These are phyloP conservation scores for Phyllosticta paracitricarpa DNA, from an alignment of 2,329 filamentous ascomycete genomes.

Conservation along the genomic window DNA sequence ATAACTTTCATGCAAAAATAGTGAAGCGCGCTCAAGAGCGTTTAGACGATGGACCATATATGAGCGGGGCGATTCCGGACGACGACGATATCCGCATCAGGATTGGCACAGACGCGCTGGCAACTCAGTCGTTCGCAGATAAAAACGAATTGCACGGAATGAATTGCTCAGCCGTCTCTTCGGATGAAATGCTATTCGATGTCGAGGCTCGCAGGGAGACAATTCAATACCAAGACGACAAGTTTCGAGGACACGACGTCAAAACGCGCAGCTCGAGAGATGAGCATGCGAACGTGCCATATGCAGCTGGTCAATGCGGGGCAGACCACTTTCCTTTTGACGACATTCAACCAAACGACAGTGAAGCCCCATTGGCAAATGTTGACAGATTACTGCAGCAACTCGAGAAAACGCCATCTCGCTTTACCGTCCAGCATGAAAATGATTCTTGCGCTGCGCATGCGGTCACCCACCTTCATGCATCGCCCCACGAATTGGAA, in stretches of 20 bases:
- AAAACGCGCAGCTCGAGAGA: not conserved
- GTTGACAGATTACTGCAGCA: constrained; percentile 5
- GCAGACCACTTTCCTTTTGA: not conserved
- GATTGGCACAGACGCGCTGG: constrained; percentile 27
- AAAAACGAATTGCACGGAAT: not conserved
- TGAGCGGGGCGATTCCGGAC: constrained; percentile 13
- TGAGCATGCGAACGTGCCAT: not conserved
- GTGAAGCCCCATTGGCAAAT: not conserved
- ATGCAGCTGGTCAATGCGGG: not conserved
- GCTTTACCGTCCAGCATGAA: not conserved
- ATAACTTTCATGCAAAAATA: not conserved
- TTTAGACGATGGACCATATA: constrained; percentile 7
- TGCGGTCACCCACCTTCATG: not conserved
- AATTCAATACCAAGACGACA: not conserved
- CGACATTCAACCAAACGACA: not conserved
- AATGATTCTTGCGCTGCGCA: not conserved
- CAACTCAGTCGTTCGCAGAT: constrained; percentile 14
- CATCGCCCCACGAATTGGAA: constrained; percentile 3
- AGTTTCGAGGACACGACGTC: not conserved
- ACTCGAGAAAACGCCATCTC: constrained; percentile 1
- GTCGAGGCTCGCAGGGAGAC: not conserved
- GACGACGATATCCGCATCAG: constrained; percentile 23
- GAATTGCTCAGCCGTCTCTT: constrained; percentile 13
- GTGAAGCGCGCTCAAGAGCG: not conserved
- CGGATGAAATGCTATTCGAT: constrained; percentile 29